Evolutionary conservation across 106 monocot genomes (phyloP), one percentile per base, ranked within the genome.

Genomic region (Chionographis japonica): DNA sequence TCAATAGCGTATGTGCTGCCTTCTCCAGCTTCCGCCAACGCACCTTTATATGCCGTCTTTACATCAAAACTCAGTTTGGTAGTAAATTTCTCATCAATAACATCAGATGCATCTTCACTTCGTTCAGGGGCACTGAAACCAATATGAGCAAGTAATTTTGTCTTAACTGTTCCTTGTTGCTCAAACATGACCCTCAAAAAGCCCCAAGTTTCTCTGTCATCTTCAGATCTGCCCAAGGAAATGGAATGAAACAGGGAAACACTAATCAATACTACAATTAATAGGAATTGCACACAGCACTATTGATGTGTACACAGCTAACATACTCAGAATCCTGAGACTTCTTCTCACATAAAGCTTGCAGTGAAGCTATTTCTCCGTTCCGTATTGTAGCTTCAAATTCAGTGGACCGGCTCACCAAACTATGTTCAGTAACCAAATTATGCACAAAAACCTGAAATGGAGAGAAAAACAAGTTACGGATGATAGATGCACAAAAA

Each of bases 111-210:
- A 76, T 55, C 67, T n/a, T 41, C 79, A 14, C 54, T 65, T 74
- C 50, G 73, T 46, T 75, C 76, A 64, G 81, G 83, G 18, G 84
- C 80, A 61, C 58, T 71, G 60, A 99, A 99, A 79, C 98, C 98
- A 68, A 99, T 83, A 81, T 99, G 90, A 80, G 74, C 67, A 57
- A 99, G 80, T 58, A 99, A 72, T 42, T 99, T 90, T 52, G 98
- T 77, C 75, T 93, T 87, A 50, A 90, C 90, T 53, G 85, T 83
- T 64, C 90, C 98, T 54, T 93, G 93, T 77, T 93, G 90, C 78
- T 88, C 98, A 85, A 99, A 88, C 93, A 99, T 90, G 55, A 99
- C 90, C 71, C 85, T 99, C 74, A 99, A 83, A 66, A 99, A 93
- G 50, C 76, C 71, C 98, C 98, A 99, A 38, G 79, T 82, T 80